A percentile compares a stretch with the other conserved stretches of the same genome.
Evolutionary conservation across 805 yeast genomes (phyloP).

Genomic region (Zygotorulaspora florentina): DNA sequence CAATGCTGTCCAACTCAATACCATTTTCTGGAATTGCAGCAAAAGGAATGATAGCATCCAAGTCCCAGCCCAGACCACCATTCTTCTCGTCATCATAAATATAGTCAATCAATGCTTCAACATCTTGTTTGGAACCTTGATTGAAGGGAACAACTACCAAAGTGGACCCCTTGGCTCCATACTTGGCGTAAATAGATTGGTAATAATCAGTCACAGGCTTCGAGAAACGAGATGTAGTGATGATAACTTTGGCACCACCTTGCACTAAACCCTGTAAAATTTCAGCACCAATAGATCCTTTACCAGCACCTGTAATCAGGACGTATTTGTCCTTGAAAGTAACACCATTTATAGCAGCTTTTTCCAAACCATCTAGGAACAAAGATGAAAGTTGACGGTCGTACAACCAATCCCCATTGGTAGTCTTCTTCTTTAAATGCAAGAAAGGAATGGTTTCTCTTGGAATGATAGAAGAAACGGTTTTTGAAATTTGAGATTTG

Average conservation of each 20-base stretch:
- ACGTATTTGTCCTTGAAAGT: slow-evolving; percentile 86
- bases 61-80: slow-evolving; percentile 96
- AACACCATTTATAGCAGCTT: slow-evolving; percentile 91
- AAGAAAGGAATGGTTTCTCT: slow-evolving; percentile 90
- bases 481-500: slow-evolving; percentile 61
- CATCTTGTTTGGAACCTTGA: slow-evolving; percentile 96
- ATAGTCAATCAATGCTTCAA: slow-evolving; percentile 75
- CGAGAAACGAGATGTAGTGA: slow-evolving; percentile 93
- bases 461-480: slow-evolving; percentile 70
- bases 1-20: slow-evolving; percentile 87
- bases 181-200: slow-evolving; percentile 87
- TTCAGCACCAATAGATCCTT: slow-evolving; percentile 98
- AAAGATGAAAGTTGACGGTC: slow-evolving; percentile 70
- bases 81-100: slow-evolving; percentile 78
- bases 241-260: slow-evolving; percentile 97
- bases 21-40: slow-evolving; percentile 99
- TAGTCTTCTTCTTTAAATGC: slow-evolving; percentile 76
- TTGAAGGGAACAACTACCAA: slow-evolving; percentile 97
- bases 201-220: slow-evolving; percentile 92
- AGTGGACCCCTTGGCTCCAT: slow-evolving; percentile 88
- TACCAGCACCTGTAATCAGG: slow-evolving; percentile 96
- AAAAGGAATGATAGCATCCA: slow-evolving; percentile 93
- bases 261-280: slow-evolving; percentile 88
- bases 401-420: slow-evolving; percentile 76
- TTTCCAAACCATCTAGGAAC: slow-evolving; percentile 87